Evolutionary conservation across 345 rosid genomes (phyloP).

Genomic region (Aegle marmelos): DNA sequence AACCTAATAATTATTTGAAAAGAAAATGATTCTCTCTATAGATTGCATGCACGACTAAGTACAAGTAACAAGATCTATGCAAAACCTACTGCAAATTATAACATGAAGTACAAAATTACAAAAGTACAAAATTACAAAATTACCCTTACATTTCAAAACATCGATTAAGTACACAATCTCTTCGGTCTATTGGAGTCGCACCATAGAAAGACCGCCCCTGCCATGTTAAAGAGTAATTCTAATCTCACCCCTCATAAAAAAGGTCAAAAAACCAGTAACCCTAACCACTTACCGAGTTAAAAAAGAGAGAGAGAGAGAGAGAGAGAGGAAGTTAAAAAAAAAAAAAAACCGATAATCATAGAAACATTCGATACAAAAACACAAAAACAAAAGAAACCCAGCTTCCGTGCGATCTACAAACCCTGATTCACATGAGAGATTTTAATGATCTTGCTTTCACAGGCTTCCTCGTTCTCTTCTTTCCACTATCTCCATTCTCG

Average conservation of each 20-base stretch:
- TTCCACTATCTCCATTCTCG: slow-evolving; percentile 30
- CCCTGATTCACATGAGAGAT: slow-evolving; percentile 68
- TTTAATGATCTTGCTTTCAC: slow-evolving; percentile 86
- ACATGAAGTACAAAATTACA: slow-evolving; percentile 14
- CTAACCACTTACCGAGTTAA: slow-evolving; percentile 10
- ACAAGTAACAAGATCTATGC: neutral
- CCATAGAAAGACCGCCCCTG: slow-evolving; percentile 26
- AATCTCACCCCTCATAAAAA: slow-evolving; percentile 24
- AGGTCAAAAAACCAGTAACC: slow-evolving; percentile 22
- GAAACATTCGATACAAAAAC: neutral
- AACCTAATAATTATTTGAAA: neutral
- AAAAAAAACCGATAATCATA: neutral
- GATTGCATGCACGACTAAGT: neutral
- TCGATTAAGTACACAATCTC: slow-evolving; percentile 20
- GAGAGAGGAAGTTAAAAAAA: neutral
- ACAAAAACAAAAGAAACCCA: neutral
- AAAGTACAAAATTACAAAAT: slow-evolving; percentile 20
- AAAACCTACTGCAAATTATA: neutral
- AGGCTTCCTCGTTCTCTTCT: slow-evolving; percentile 74
- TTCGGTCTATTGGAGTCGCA: slow-evolving; percentile 22
- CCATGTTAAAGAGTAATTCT: slow-evolving; percentile 26
- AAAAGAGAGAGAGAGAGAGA: too few relatives aligned
- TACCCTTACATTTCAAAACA: slow-evolving; percentile 18
- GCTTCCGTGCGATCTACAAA: neutral
- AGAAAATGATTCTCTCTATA: neutral